Percentiles rank a stretch among this genome's conserved stretches.
Evolutionary conservation across 2,329 filamentous ascomycete genomes (phyloP).

Genomic region (Cladosporium cucumerinum): DNA sequence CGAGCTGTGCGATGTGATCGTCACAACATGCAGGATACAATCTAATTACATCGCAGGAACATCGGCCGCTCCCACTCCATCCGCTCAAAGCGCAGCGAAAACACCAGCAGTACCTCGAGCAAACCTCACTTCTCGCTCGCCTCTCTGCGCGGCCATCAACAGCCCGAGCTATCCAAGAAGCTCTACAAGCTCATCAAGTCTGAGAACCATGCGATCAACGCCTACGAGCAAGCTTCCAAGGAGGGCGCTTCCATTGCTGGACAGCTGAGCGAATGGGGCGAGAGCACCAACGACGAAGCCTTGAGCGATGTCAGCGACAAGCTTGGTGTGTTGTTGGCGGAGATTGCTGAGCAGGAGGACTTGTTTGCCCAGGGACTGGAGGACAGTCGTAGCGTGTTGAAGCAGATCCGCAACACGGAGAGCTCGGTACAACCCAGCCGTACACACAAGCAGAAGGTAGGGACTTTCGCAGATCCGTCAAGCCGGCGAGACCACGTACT

Average conservation of each 20-base stretch:
- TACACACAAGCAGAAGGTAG: conserved; percentile 73
- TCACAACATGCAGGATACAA: neutral
- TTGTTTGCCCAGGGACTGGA: conserved; percentile 81
- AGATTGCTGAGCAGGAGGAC: conserved; percentile 93
- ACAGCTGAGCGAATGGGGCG: conserved; percentile 95
- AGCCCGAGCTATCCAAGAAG: conserved; percentile 84
- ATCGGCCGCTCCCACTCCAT: conserved; percentile 65
- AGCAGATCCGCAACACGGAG: conserved; percentile 93
- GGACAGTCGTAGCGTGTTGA: conserved; percentile 76
- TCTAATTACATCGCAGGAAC: conserved; percentile 22
- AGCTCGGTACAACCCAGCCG: conserved; percentile 89
- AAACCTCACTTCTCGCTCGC: conserved; percentile 75
- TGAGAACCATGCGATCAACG: conserved; percentile 81
- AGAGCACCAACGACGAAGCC: conserved; percentile 81
- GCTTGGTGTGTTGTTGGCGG: conserved; percentile 84
- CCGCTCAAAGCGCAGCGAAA: conserved; percentile 56
- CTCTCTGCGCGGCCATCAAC: conserved; percentile 77
- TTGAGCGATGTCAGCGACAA: conserved; percentile 93
- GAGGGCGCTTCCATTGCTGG: conserved; percentile 82
- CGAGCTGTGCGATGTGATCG: neutral
- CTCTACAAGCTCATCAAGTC: conserved; percentile 93
- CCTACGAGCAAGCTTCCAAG: conserved; percentile 78
- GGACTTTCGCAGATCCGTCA: neutral
- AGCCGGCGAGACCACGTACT: neutral
- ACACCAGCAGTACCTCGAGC: conserved; percentile 42